These are phyloP conservation scores for Discostella stelligera DNA, from an alignment of 352 stramenopile species.

Conservation along the genomic window DNA sequence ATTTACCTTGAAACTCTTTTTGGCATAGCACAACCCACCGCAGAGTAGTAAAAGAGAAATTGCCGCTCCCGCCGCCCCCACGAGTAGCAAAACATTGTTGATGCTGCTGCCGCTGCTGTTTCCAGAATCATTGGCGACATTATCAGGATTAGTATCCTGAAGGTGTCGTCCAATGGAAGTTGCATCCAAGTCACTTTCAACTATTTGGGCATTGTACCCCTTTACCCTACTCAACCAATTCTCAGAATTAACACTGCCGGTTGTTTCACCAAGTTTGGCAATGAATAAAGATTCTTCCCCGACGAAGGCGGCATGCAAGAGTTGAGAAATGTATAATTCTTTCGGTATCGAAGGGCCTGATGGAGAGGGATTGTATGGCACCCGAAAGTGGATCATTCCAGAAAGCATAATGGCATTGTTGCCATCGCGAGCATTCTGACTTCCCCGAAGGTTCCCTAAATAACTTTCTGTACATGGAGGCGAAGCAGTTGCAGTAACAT, in stretches of 20 bases:
- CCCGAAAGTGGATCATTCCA: not conserved
- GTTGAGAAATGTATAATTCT: conserved; percentile 5
- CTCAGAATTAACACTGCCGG: not conserved
- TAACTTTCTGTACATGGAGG: not conserved
- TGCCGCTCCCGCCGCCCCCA: conserved; percentile 32
- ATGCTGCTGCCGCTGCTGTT: conserved; percentile 1
- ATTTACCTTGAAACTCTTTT: conserved; percentile 9
- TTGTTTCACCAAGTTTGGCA: not conserved
- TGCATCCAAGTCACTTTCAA: not conserved
- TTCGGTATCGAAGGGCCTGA: conserved; percentile 4
- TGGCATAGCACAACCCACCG: conserved; percentile 39
- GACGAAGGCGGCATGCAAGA: conserved; percentile 6
- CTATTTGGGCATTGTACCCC: conserved; percentile 2
- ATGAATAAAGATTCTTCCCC: conserved; percentile 2
- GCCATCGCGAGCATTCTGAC: not conserved
- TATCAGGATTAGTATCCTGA: not conserved
- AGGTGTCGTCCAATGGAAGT: not conserved
- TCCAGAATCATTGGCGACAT: not conserved
- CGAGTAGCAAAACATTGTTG: conserved; percentile 34
- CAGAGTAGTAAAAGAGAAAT: conserved; percentile 41
- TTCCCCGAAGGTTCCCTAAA: not conserved
- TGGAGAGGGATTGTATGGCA: not conserved
- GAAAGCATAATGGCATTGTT: conserved; percentile 8
- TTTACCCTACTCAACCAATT: conserved; percentile 1
- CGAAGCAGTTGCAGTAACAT: not conserved